Base-by-base conservation (phyloP, 2,329 filamentous ascomycete genomes). In the Sporothrix inflata region DNA sequence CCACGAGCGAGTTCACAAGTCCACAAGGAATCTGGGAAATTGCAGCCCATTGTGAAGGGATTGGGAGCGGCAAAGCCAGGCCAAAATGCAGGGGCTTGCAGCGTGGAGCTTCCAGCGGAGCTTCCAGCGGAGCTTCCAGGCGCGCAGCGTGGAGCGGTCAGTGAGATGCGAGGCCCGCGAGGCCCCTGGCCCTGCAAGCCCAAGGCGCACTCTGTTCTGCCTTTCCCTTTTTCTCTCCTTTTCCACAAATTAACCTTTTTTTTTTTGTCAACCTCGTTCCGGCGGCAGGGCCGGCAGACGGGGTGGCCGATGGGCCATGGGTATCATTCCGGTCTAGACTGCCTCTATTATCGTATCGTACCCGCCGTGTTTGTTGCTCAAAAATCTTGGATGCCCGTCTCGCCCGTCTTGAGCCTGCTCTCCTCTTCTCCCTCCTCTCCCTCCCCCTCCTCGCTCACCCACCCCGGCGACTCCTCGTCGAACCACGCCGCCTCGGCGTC, bases 401-500 rank as follows among this genome's bases (percentile, higher is more conserved):
- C 30, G 30, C 30, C 30, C 30, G 3, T 34, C 30, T 34, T n/a
- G n/a, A n/a, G n/a, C n/a, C n/a, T n/a, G n/a, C n/a, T 34, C 30
- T 34, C 30, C 30, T 34, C 57, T 82, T 75, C 66, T 19, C 90
- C 71, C 34, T 19, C 3, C 24, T 14, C 49, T 8, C 19, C 66
- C 78, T 27, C 69, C 78, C 7, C 79, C 14, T 79, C 80, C 2
- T 84, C 85, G 51, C 84, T 83, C 40, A 87, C 83, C 87, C 91
- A 93, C 65, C 85, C 85, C 0, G 92, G 91, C 76, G 92, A 90
- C 83, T 97, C 91, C 6, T 90, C 89, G 27, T 94, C 92, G 78
- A 97, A 94, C 84, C 92, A 97, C 24, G 85, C 86, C 49, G 97
- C 93, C 80, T 95, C 86, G 16, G 84, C 83, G 69, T 91, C 89